Evolutionary conservation across 2,329 filamentous ascomycete genomes (phyloP).

Genomic region (Aureobasidium sp.): DNA sequence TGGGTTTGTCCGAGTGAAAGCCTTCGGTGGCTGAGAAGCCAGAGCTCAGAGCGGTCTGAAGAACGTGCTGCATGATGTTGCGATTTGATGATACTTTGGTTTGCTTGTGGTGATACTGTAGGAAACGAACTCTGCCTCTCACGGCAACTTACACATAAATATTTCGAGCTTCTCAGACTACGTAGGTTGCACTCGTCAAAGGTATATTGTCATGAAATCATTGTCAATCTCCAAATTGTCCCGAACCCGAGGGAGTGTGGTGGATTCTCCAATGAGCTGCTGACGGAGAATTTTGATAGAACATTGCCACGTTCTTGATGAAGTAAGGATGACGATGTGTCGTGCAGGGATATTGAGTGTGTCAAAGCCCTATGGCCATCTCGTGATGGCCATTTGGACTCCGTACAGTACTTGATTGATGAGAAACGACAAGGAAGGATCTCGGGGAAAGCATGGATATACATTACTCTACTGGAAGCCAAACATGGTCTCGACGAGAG

Average conservation of each 20-base stretch:
- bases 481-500: too few relatives aligned
- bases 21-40: conserved; percentile 24
- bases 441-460: not conserved
- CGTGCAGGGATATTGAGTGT: not conserved
- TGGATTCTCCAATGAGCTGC: not conserved
- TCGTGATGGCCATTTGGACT: not conserved
- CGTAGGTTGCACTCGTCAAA: not conserved
- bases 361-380: not conserved
- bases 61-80: conserved; percentile 24
- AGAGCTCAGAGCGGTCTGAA: conserved; percentile 22
- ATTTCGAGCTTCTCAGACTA: not conserved
- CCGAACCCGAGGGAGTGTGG: not conserved
- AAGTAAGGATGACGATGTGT: conserved; percentile 1
- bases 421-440: too few relatives aligned
- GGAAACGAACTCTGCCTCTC: too few relatives aligned
- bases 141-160: not conserved
- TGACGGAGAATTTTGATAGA: not conserved
- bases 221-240: not conserved
- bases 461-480: too few relatives aligned
- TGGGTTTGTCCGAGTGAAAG: conserved; percentile 23
- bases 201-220: not conserved
- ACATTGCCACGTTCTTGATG: not conserved
- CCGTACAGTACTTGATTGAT: not conserved
- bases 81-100: too few relatives aligned
- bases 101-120: too few relatives aligned